phyloP scores from a whole-genome alignment of 2,329 filamentous ascomycete species.

The Monilinia fructigena region DNA sequence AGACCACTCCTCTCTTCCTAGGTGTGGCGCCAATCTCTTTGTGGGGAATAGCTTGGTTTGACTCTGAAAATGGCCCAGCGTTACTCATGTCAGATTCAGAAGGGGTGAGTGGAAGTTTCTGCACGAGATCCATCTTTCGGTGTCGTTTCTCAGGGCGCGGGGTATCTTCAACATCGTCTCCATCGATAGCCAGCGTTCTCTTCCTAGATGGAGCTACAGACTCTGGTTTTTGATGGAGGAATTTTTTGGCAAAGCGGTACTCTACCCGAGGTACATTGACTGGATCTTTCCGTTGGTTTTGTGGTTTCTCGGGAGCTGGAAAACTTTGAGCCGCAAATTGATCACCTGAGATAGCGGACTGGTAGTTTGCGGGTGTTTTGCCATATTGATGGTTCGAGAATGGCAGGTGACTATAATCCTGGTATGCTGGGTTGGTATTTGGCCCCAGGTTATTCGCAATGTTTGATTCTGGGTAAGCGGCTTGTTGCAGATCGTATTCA shows the following conservation, averaged over 20 bases:
- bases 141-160: not conserved
- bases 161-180: not conserved
- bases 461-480: not conserved
- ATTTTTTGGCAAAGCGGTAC: not conserved
- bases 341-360: not conserved
- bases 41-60: not conserved
- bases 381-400: no score
- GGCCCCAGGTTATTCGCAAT: not conserved
- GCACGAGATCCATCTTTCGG: not conserved
- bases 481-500: not conserved
- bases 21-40: not conserved
- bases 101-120: not conserved
- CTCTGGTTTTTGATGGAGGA: not conserved
- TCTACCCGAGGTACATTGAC: not conserved
- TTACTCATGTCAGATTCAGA: not conserved
- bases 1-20: not conserved
- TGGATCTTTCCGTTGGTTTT: no score
- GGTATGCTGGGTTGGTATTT: not conserved
- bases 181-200: no score
- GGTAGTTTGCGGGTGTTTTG: no score
- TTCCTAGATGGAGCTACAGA: not conserved
- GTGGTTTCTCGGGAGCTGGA: no score
- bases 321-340: not conserved
- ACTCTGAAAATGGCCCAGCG: not conserved
- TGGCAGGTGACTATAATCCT: accelerated